phyloP scores from a whole-genome alignment of 2,329 filamentous ascomycete genomes.

The Penicillium sp. region DNA sequence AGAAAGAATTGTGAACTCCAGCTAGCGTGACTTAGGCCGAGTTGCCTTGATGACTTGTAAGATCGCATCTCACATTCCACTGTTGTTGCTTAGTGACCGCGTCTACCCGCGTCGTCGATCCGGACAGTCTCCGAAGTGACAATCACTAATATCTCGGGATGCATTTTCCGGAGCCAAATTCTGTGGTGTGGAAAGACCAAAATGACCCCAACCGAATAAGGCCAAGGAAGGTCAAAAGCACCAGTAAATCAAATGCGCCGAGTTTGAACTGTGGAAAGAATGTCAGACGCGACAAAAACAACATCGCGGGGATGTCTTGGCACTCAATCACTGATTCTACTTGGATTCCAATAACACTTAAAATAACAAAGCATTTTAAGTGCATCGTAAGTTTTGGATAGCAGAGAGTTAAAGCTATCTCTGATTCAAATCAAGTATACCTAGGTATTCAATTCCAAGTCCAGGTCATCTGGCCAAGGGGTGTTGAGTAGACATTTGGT shows the following conservation, averaged over 20 bases:
- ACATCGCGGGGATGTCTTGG: not conserved
- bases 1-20: not conserved
- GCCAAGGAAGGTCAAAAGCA: not conserved
- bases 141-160: not conserved
- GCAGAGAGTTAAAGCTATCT: too few relatives aligned
- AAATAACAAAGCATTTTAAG: too few relatives aligned
- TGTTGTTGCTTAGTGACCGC: conserved; percentile 5
- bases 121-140: not conserved
- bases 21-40: not conserved
- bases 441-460: not conserved
- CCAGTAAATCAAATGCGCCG: not conserved
- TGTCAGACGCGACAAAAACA: not conserved
- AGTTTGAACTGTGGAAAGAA: not conserved
- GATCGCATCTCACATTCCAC: conserved; percentile 7
- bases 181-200: not conserved
- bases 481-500: too few relatives aligned
- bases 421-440: not conserved
- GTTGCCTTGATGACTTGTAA: not conserved
- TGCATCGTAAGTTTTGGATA: too few relatives aligned
- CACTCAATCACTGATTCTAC: not conserved
- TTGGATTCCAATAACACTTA: too few relatives aligned
- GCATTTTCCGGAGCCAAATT: not conserved
- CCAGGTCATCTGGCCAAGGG: not conserved
- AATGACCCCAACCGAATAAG: not conserved
- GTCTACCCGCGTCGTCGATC: conserved; percentile 9